A percentile compares a stretch with the other conserved stretches of the same genome.
Conservation (phyloP, 768 basidiomycete genomes). For the Omphalotus guepiniiformis region DNA sequence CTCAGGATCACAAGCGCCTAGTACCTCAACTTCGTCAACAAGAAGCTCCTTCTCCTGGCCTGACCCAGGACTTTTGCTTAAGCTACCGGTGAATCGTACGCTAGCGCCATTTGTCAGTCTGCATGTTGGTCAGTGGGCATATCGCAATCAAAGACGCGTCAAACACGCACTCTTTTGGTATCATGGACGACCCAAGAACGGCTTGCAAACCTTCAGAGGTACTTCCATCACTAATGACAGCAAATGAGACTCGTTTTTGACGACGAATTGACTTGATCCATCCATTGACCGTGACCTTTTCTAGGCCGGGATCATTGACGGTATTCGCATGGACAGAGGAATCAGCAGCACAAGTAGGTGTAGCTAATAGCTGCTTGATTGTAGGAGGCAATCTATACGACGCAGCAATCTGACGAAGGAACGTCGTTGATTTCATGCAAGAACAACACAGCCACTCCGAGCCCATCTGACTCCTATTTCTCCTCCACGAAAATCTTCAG, state of each 20-base stretch:
- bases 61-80: slow-evolving; percentile 39
- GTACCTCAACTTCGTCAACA: slow-evolving; percentile 37
- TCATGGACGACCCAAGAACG: slow-evolving; percentile 44
- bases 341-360: neutral
- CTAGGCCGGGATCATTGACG: slow-evolving; percentile 14
- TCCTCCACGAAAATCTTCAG: too few species aligned
- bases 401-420: neutral
- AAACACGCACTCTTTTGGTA: slow-evolving; percentile 18
- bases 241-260: slow-evolving; percentile 88
- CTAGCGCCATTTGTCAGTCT: slow-evolving; percentile 41
- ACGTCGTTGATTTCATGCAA: neutral
- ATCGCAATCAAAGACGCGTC: neutral
- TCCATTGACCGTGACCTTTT: slow-evolving; percentile 54
- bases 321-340: neutral
- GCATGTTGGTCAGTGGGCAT: neutral
- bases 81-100: slow-evolving; percentile 37
- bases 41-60: slow-evolving; percentile 47
- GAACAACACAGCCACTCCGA: too few species aligned
- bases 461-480: too few species aligned
- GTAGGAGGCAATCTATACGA: slow-evolving; percentile 14
- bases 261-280: slow-evolving; percentile 85
- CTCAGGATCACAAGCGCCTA: slow-evolving; percentile 46
- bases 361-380: slow-evolving; percentile 18
- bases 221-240: slow-evolving; percentile 79
- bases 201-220: slow-evolving; percentile 68